Base-by-base conservation (phyloP, 78 protist species). In the Anaeramoeba flamelloides region DNA sequence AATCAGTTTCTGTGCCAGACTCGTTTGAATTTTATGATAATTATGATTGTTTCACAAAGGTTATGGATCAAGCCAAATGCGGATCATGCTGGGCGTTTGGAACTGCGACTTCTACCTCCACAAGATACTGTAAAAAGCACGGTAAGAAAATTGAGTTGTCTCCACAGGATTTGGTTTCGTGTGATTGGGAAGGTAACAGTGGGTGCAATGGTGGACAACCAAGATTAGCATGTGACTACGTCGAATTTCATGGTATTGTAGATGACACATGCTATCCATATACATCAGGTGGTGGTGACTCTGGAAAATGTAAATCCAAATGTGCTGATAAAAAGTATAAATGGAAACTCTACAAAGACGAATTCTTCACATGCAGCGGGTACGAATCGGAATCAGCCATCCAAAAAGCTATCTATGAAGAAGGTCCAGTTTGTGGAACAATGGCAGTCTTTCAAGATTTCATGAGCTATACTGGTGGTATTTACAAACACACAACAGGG, bases 371-470 rank as follows among this genome's bases (percentile, higher is more conserved):
- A 8, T 26, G 34, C 69, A 53, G 17, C 8, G 69, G 17, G 8
- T 53, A 53, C 17, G 8, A 8, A 8, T 8, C 34, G 17, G 34
- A 82, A 34, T 2, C 33, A 8, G 53, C 81, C 36, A 75, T 83
- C 34, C 75, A 77, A 80, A 1, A 22, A 3, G 86, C 78, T 36
- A 4, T 83, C 82, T 33, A 41, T 40, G 77, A 38, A 79, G 82
- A 88, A 78, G 90, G 90, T 1, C 85, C 90, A 38, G 38, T 84
- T 74, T 38, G 53, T 31, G 87, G 32, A 36, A 82, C 80, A 22
- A 40, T 84, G 79, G 0, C 40, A 12, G 90, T 87, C 1, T 84
- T 80, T 41, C 36, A 34, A 3, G 87, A 81, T 81, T 86, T 86
- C 79, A 32, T 86, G 77, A 2, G 0, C 26, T 86, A 86, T 84